Conservation (phyloP, 1,284 basidiomycete species). For the Heliocybe sulcata region DNA sequence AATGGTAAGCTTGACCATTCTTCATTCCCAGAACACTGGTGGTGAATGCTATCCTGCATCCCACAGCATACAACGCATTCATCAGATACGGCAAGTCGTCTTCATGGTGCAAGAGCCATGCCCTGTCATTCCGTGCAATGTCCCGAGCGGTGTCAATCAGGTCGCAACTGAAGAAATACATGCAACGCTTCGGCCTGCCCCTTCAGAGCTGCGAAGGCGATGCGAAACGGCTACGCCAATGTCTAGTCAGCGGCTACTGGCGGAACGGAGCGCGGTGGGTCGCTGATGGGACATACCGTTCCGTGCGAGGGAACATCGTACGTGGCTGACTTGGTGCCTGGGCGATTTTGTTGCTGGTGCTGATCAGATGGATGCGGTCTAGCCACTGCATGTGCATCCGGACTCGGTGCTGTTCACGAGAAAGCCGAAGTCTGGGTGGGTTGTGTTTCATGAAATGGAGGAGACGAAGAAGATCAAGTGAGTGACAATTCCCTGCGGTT, state of each 20-base stretch:
- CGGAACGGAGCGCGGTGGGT: slow-evolving; percentile 87
- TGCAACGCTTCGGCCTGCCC: slow-evolving; percentile 79
- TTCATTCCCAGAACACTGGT: too few relatives aligned
- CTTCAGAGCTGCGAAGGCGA: slow-evolving; percentile 82
- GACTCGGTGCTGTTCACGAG: slow-evolving; percentile 93
- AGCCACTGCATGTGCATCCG: slow-evolving; percentile 88
- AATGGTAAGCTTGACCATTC: slow-evolving; percentile 57
- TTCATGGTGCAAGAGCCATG: slow-evolving; percentile 89
- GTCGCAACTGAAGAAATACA: slow-evolving; percentile 87
- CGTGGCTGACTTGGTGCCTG: slow-evolving; percentile 24
- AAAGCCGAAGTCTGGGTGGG: slow-evolving; percentile 85
- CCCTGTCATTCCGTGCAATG: slow-evolving; percentile 88
- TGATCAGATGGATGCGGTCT: slow-evolving; percentile 6
- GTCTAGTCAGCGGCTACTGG: slow-evolving; percentile 91
- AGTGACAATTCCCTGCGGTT: slow-evolving; percentile 18
- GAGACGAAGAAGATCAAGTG: slow-evolving; percentile 91
- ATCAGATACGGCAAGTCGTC: slow-evolving; percentile 74
- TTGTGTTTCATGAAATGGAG: slow-evolving; percentile 92
- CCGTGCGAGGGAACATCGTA: slow-evolving; percentile 77
- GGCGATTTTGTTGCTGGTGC: background rate
- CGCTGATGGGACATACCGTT: slow-evolving; percentile 85
- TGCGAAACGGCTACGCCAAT: slow-evolving; percentile 69
- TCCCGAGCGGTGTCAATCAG: slow-evolving; percentile 91
- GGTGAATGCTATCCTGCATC: too few relatives aligned
- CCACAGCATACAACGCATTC: slow-evolving; percentile 87